These are phyloP conservation scores for Vaccinium macrocarpon DNA, from an alignment of 148 eudicot species.

Conservation along the genomic window DNA sequence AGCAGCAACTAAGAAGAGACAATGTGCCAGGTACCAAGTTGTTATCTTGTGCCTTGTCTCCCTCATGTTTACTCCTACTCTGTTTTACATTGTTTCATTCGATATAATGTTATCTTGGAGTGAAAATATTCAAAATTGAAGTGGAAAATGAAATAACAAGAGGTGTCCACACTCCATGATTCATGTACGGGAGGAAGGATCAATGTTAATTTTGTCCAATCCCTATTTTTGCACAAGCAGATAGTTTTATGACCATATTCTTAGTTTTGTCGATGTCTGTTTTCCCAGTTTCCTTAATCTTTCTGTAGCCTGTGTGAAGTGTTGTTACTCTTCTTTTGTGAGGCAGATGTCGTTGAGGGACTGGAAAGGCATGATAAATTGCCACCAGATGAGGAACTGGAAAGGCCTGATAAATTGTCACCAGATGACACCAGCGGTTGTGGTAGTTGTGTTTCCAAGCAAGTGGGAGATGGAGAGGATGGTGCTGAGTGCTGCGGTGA, in stretches of 20 bases:
- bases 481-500: neutral
- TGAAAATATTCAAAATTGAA: neutral
- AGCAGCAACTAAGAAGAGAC: constrained; percentile 8
- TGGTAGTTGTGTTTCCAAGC: constrained; percentile 14
- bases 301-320: neutral
- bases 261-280: neutral
- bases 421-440: constrained; percentile 14
- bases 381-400: constrained; percentile 12
- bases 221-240: neutral
- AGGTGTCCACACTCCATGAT: neutral
- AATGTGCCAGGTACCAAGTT: constrained; percentile 17
- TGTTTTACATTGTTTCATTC: neutral
- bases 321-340: neutral
- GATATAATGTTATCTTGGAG: neutral
- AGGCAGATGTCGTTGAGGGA: neutral
- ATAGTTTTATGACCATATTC: neutral
- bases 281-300: neutral
- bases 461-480: constrained; percentile 19
- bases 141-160: constrained; percentile 7
- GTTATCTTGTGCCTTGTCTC: neutral
- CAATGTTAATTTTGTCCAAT: neutral
- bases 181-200: neutral
- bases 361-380: constrained; percentile 20
- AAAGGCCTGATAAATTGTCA: constrained; percentile 18
- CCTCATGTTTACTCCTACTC: neutral